Conservation (phyloP, 140 eudicot species). For the Cichorium intybus region DNA sequence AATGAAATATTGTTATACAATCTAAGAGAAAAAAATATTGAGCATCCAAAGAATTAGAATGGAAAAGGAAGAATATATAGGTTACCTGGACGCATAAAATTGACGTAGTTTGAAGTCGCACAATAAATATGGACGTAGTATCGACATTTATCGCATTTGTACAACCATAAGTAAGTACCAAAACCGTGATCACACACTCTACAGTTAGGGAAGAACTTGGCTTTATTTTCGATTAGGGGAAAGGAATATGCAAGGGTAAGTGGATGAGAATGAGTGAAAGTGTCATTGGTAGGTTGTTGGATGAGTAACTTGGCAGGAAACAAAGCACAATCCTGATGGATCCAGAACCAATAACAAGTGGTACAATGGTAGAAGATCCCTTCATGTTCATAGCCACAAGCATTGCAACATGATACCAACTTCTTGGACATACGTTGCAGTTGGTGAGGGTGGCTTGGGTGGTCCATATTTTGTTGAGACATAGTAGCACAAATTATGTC, state of each 20-base stretch:
- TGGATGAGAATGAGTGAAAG: too few species aligned
- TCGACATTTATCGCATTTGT: too few species aligned
- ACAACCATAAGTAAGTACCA: background rate
- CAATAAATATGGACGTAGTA: too few species aligned
- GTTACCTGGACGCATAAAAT: too few species aligned
- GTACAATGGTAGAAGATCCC: constrained; percentile 2
- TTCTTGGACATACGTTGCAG: background rate
- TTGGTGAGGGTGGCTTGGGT: constrained; percentile 15
- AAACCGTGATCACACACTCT: background rate
- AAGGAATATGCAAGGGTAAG: background rate
- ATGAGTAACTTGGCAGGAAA: constrained; percentile 3
- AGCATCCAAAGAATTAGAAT: too few species aligned
- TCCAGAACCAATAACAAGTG: constrained; percentile 1
- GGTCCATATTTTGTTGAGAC: background rate
- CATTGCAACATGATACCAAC: background rate
- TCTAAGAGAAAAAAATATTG: too few species aligned
- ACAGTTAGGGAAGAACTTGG: background rate
- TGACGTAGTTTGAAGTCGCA: too few species aligned
- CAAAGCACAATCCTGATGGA: constrained; percentile 2
- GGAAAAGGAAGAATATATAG: too few species aligned
- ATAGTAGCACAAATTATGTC: constrained; percentile 7
- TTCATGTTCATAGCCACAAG: background rate
- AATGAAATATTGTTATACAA: background rate
- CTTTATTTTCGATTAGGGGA: background rate
- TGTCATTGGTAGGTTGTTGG: background rate